Percentiles rank a stretch among this genome's conserved stretches.
These are phyloP conservation scores for Chamaecyparis obtusa DNA, from an alignment of 75 land plant genomes.

Conservation along the genomic window DNA sequence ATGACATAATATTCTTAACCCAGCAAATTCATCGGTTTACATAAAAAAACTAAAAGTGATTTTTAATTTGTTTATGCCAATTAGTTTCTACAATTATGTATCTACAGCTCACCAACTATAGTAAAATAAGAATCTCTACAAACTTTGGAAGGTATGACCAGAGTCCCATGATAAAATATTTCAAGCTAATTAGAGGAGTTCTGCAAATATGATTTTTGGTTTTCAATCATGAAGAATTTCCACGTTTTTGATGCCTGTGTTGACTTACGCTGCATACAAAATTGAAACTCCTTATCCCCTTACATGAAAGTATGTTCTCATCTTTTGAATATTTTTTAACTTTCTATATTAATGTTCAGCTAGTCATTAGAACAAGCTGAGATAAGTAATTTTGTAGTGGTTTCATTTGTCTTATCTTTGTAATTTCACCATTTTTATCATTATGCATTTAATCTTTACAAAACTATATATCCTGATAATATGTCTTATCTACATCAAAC, in stretches of 20 bases:
- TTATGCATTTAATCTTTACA: too few species aligned
- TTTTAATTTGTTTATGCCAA: too few species aligned
- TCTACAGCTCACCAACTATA: neutral
- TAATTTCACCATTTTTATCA: too few species aligned
- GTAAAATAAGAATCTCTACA: neutral
- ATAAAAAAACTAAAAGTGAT: too few species aligned
- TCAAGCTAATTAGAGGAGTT: neutral
- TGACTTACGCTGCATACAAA: neutral
- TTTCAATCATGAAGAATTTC: neutral
- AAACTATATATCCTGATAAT: too few species aligned
- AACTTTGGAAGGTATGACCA: neutral
- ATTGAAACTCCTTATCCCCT: neutral
- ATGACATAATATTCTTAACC: neutral
- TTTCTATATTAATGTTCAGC: neutral
- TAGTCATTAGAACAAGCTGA: neutral
- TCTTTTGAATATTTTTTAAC: too few species aligned
- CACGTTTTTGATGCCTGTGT: neutral
- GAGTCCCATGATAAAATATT: neutral
- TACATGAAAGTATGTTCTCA: neutral
- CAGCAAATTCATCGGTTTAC: neutral
- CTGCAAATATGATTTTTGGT: neutral
- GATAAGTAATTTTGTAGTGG: neutral
- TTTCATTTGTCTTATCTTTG: neutral
- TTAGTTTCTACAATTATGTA: neutral
- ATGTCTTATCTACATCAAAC: too few species aligned